A percentile compares a stretch with the other conserved stretches of the same genome.
phyloP scores from a whole-genome alignment of 2,329 filamentous ascomycete genomes.

The Didymella exigua region DNA sequence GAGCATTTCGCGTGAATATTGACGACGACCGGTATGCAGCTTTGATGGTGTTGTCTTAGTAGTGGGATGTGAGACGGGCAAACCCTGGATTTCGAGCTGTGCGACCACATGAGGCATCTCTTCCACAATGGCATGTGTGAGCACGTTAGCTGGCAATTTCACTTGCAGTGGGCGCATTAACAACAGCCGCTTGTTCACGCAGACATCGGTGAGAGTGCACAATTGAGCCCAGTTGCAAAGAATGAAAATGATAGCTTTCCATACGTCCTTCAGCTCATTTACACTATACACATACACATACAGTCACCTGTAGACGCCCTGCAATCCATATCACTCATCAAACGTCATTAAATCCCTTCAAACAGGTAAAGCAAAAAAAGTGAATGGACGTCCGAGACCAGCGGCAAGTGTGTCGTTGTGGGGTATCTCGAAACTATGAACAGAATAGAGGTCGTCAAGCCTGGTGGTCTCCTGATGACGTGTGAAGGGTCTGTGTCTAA shows the following conservation, averaged over 20 bases:
- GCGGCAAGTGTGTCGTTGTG: constrained; percentile 24
- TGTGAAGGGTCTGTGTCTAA: constrained; percentile 23
- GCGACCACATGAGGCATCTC: background rate
- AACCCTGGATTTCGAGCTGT: background rate
- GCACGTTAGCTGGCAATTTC: background rate
- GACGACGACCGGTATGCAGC: background rate
- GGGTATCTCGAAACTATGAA: constrained; percentile 42
- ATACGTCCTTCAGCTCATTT: background rate
- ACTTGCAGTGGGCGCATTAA: background rate
- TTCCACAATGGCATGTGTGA: background rate
- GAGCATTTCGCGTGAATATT: no score
- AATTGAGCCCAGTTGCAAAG: no score
- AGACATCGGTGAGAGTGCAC: no score
- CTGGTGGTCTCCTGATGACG: constrained; percentile 1
- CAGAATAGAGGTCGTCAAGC: constrained; percentile 19
- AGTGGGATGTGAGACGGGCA: background rate
- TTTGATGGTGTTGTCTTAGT: background rate
- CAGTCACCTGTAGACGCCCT: background rate
- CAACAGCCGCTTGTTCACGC: no score
- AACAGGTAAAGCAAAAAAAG: constrained; percentile 19
- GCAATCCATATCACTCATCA: background rate
- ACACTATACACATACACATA: constrained; percentile 9
- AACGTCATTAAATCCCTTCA: constrained; percentile 10
- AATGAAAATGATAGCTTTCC: background rate
- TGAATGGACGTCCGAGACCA: constrained; percentile 45